These are phyloP conservation scores for Polygonum aviculare DNA, from an alignment of 148 eudicot species.

Conservation along the genomic window DNA sequence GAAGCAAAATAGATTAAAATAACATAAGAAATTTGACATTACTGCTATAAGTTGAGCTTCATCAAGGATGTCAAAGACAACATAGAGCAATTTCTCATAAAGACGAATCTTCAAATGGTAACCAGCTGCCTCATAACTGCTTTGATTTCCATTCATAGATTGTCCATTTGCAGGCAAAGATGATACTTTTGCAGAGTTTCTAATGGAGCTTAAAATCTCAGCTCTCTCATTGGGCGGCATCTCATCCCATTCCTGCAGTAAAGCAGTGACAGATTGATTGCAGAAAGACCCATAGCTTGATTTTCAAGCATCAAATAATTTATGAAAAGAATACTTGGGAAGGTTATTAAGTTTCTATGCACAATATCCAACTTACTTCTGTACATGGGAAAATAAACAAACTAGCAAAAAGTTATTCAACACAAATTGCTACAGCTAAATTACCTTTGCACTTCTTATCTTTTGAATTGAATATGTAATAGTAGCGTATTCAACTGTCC, in stretches of 20 bases:
- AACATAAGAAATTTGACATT: background rate
- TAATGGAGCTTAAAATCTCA: conserved; percentile 47
- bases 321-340: background rate
- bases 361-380: background rate
- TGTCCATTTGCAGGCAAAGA: conserved; percentile 25
- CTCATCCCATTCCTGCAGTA: conserved; percentile 58
- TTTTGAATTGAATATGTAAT: conserved; percentile 45
- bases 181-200: conserved; percentile 30
- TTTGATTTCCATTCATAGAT: conserved; percentile 34
- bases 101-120: conserved; percentile 68
- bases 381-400: background rate
- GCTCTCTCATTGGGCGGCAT: conserved; percentile 57
- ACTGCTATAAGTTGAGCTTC: conserved; percentile 77
- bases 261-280: background rate
- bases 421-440: conserved; percentile 9
- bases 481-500: conserved; percentile 30
- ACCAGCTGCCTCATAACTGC: conserved; percentile 42
- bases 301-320: background rate
- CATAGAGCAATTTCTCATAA: conserved; percentile 65
- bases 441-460: conserved; percentile 58
- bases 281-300: background rate
- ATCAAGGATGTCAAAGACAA: conserved; percentile 79
- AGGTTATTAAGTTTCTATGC: background rate
- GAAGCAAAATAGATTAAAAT: conserved; percentile 3
- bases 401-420: background rate